A percentile compares a stretch with the other conserved stretches of the same genome.
Conservation (phyloP, 257 asterid genomes). For the Verbascum thapsus region DNA sequence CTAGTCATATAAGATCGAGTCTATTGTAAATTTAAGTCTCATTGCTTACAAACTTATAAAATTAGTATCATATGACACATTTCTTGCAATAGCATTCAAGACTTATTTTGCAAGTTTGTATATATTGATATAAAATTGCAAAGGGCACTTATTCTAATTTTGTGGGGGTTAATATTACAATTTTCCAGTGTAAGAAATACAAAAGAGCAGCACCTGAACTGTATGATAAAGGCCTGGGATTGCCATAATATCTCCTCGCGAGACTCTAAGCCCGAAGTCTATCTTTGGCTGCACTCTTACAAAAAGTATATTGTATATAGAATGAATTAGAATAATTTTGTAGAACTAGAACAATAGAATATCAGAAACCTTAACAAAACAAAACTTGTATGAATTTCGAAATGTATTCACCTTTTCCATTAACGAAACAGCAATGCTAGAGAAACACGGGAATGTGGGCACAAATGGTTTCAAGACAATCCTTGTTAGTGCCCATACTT, state of each 20-base stretch:
- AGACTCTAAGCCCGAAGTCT: slow-evolving; percentile 72
- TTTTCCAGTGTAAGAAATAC: background rate
- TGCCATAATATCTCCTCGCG: slow-evolving; percentile 81
- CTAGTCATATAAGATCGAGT: too few species aligned
- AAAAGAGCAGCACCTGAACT: slow-evolving; percentile 55
- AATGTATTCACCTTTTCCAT: slow-evolving; percentile 63
- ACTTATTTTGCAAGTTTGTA: too few species aligned
- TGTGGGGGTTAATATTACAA: too few species aligned
- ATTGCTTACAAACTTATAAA: too few species aligned
- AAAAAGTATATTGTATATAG: background rate
- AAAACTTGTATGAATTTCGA: background rate
- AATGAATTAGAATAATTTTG: slow-evolving; percentile 6
- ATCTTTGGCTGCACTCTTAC: slow-evolving; percentile 72
- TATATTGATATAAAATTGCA: too few species aligned
- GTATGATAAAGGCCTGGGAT: slow-evolving; percentile 75
- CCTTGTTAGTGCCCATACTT: slow-evolving; percentile 65
- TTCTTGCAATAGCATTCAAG: too few species aligned
- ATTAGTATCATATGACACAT: too few species aligned
- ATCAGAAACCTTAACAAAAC: background rate
- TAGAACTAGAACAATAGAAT: background rate
- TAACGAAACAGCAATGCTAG: slow-evolving; percentile 56
- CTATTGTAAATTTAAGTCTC: too few species aligned
- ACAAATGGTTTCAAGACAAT: slow-evolving; percentile 57
- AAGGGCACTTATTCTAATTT: too few species aligned
- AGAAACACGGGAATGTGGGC: slow-evolving; percentile 82